Evolutionary conservation across 306 rosid genomes (phyloP), one percentile per base, ranked within the genome.

Genomic region (Mucuna pruriens): DNA sequence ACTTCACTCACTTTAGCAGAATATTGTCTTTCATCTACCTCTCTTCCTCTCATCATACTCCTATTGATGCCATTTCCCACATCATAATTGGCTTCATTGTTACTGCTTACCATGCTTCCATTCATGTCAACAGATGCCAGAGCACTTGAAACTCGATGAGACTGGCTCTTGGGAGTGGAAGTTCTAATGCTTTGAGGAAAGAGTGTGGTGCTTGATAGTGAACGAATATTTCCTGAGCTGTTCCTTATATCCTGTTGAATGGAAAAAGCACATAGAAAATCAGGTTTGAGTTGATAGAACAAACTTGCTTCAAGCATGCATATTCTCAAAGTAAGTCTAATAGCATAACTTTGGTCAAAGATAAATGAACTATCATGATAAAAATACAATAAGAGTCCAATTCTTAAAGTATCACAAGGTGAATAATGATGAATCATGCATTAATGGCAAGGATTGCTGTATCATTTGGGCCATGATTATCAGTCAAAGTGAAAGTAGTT

Each of bases 111-210:
- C 45, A 80, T 65, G 86, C 84, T 81, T 71, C 88, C 89, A 70
- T 89, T 92, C 60, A 12, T 67, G 73, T 78, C 79, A 23, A 80
- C 55, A 12, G 91, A 78, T 3, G 90, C 80, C 3, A 88, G 84
- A 55, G 88, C 83, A 69, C 84, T 90, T 13, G 81, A 69, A 20
- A 82, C 70, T 2, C 93, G 90, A 39, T 75, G 74, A 61, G 94
- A 83, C 49, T 92, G 97, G 70, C 76, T 74, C 87, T 86, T 93
- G 19, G 92, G 80, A 54, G 87, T 65, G 79, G 93, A 86, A 19
- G 85, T 76, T 76, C 97, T 85, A 42, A 95, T 82, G 85, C 98
- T 95, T 74, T 95, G 99, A 46, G 99, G 99, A 75, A 93, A 95
- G 45, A 91, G 91, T 48, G 98, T 90, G 61, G 95, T 89, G 84